A percentile compares a stretch with the other conserved stretches of the same genome.
Conservation (phyloP, 495 filamentous ascomycete species). For the Talaromyces proteolyticus region DNA sequence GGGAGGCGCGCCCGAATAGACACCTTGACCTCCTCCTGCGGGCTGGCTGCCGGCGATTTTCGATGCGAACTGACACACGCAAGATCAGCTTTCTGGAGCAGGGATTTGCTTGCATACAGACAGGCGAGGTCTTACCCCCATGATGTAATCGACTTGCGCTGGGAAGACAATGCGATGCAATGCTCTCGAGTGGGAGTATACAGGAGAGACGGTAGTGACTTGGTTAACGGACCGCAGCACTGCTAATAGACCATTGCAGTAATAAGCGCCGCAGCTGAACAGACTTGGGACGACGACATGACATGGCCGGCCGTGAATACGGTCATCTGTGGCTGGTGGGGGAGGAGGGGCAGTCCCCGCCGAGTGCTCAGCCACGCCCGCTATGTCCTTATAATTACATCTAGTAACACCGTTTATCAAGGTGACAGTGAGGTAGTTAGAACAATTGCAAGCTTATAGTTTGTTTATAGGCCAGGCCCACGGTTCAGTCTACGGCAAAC, state of each 20-base stretch:
- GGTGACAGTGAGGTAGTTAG: neutral
- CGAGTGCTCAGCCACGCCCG: no score
- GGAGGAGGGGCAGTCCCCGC: neutral
- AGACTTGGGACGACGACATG: neutral
- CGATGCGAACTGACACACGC: slow-evolving; percentile 30
- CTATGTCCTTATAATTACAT: slow-evolving; percentile 19
- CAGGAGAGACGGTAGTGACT: no score
- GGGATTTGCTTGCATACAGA: neutral
- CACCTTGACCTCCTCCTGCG: slow-evolving; percentile 13
- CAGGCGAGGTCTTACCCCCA: slow-evolving; percentile 38
- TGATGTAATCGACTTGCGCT: no score
- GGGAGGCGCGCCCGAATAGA: slow-evolving; percentile 33
- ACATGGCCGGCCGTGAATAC: neutral
- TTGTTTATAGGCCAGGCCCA: no score
- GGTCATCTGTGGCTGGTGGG: neutral
- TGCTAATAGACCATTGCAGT: no score
- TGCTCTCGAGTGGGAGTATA: no score
- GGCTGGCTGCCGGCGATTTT: slow-evolving; percentile 35
- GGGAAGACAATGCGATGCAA: no score
- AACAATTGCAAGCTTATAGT: no score
- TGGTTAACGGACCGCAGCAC: no score
- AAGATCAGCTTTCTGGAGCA: neutral
- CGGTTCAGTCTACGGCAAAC: neutral
- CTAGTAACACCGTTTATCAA: neutral
- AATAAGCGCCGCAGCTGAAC: no score